Evolutionary conservation across 192 early-diverging fungal species (phyloP).

Genomic region (Kickxella alabastrina): DNA sequence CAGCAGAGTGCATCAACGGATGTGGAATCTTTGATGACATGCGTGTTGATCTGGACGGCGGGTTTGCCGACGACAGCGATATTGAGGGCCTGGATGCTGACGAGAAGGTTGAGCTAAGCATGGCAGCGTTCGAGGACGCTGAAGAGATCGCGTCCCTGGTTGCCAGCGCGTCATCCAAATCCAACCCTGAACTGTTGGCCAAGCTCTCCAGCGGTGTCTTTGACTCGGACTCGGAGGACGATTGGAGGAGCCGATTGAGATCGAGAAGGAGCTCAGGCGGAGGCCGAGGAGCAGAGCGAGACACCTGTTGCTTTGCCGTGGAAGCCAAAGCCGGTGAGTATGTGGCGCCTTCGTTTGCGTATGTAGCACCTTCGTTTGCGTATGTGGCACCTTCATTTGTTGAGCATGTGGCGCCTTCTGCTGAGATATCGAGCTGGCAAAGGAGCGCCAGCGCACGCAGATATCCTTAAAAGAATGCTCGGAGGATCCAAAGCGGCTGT

Average conservation of each 20-base stretch:
- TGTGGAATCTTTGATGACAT: no score
- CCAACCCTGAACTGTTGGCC: conserved; percentile 26
- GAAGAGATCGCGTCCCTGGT: conserved; percentile 33
- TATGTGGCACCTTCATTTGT: no score
- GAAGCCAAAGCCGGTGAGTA: not conserved
- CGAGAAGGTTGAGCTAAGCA: conserved; percentile 3
- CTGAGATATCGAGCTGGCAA: conserved; percentile 19
- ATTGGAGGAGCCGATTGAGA: no score
- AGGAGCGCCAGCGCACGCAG: conserved; percentile 39
- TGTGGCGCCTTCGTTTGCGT: no score
- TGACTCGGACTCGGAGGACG: conserved; percentile 34
- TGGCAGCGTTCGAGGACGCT: conserved; percentile 27
- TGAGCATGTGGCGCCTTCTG: no score
- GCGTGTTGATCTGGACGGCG: no score
- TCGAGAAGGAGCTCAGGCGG: not conserved
- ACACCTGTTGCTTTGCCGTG: no score
- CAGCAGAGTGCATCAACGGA: not conserved
- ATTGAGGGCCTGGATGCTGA: conserved; percentile 24
- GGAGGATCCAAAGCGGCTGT: not conserved
- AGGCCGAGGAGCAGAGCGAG: no score
- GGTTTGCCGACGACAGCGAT: conserved; percentile 9
- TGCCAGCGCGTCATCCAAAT: conserved; percentile 5
- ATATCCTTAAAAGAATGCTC: conserved; percentile 21
- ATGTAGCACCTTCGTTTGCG: no score
- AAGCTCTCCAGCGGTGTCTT: conserved; percentile 43